Percentiles rank a stretch among this genome's conserved stretches.
phyloP scores from a whole-genome alignment of 352 stramenopile genomes.

The Phytophthora hibernalis region DNA sequence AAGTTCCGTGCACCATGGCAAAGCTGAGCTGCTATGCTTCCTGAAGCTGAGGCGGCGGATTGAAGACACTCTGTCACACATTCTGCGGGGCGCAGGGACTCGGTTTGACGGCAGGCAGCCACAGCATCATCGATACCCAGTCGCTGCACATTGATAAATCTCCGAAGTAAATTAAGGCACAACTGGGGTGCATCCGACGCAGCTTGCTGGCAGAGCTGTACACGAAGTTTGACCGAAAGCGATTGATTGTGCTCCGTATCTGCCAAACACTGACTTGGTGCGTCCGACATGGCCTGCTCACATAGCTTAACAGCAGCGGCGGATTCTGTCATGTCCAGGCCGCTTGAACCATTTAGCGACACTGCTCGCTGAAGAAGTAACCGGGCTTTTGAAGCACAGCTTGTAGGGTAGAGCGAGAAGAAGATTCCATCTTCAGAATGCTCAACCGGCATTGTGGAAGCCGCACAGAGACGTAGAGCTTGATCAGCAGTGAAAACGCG shows the following conservation, averaged over 20 bases:
- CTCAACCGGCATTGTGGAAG: conserved; percentile 18
- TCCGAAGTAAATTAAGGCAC: conserved; percentile 38
- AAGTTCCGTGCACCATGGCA: conserved; percentile 36
- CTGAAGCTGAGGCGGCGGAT: neutral
- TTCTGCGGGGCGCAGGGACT: conserved; percentile 29
- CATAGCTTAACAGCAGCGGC: conserved; percentile 38
- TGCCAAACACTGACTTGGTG: conserved; percentile 44
- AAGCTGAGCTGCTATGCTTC: conserved; percentile 22
- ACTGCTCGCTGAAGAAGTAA: conserved; percentile 24
- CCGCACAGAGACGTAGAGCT: conserved; percentile 39
- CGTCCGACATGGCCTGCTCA: conserved; percentile 36
- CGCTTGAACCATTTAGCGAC: conserved; percentile 6
- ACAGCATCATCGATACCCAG: conserved; percentile 35
- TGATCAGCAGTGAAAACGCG: conserved; percentile 30
- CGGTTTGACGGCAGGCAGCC: conserved; percentile 27
- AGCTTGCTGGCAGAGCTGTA: conserved; percentile 40
- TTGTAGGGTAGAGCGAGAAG: conserved; percentile 23
- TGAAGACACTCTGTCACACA: conserved; percentile 35
- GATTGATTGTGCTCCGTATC: conserved; percentile 34
- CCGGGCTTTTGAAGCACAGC: conserved; percentile 28
- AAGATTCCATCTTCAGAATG: neutral
- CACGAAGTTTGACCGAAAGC: conserved; percentile 28
- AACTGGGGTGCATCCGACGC: conserved; percentile 28
- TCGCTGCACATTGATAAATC: conserved; percentile 36
- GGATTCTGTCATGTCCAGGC: conserved; percentile 22